phyloP scores from a whole-genome alignment of 192 early-diverging fungal genomes.

The Kappamyces sp. region DNA sequence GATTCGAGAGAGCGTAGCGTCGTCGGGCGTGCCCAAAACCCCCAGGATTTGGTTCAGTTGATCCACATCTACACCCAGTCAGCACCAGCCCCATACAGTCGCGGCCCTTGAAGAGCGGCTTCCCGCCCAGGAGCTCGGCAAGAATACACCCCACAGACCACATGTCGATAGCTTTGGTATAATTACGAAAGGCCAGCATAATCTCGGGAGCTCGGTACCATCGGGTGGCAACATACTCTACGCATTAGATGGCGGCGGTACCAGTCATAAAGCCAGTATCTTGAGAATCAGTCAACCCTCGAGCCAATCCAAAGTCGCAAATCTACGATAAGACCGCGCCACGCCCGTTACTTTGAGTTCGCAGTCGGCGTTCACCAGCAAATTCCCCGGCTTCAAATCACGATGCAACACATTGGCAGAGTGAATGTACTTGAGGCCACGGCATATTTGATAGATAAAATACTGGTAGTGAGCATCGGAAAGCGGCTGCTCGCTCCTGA shows the following conservation, averaged over 20 bases:
- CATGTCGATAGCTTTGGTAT: conserved; percentile 98
- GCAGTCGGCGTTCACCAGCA: conserved; percentile 96
- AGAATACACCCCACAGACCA: conserved; percentile 99
- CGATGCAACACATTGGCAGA: conserved; percentile 90
- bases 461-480: conserved; percentile 88
- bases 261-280: conserved; percentile 97
- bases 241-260: conserved; percentile 96
- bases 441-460: conserved; percentile 83
- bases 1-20: conserved; percentile 79
- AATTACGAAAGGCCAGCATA: conserved; percentile 95
- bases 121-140: conserved; percentile 89
- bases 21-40: conserved; percentile 90
- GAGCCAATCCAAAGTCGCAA: conserved; percentile 97
- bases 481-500: conserved; percentile 70
- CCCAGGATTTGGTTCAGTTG: conserved; percentile 96
- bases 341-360: conserved; percentile 63
- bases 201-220: conserved; percentile 99
- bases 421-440: conserved; percentile 90
- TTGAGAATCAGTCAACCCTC: conserved; percentile 75
- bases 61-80: conserved; percentile 68
- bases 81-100: conserved; percentile 56
- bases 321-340: conserved; percentile 50
- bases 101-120: conserved; percentile 91
- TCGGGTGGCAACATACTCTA: conserved; percentile 97
- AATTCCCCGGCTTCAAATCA: conserved; percentile 93